Conservation (phyloP, 2,329 filamentous ascomycete species). For the Cladophialophora psammophila region DNA sequence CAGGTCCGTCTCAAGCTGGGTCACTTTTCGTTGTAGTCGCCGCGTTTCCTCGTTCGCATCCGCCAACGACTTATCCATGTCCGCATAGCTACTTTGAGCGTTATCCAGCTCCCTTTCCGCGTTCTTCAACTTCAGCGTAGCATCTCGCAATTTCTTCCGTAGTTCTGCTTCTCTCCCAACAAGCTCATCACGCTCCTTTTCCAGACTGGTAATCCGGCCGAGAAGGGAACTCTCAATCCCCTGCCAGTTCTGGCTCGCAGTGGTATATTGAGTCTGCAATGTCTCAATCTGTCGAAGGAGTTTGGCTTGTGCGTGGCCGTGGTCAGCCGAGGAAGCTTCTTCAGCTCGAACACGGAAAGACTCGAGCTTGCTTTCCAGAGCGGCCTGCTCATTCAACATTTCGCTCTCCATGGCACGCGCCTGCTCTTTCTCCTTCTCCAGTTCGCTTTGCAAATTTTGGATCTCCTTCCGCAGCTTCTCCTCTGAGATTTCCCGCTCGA, state of each 20-base stretch:
- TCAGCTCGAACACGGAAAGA: constrained; percentile 83
- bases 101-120: constrained; percentile 84
- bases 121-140: constrained; percentile 71
- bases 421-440: constrained; percentile 75
- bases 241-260: constrained; percentile 97
- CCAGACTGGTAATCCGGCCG: constrained; percentile 76
- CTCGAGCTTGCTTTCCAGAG: constrained; percentile 89
- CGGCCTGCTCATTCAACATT: constrained; percentile 75
- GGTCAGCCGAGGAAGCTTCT: constrained; percentile 82
- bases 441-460: constrained; percentile 75
- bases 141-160: constrained; percentile 86
- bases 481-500: constrained; percentile 77
- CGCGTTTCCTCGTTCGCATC: constrained; percentile 68
- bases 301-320: constrained; percentile 86
- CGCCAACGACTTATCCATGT: constrained; percentile 65
- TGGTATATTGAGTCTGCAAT: constrained; percentile 90
- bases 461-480: constrained; percentile 75
- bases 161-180: constrained; percentile 83
- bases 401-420: constrained; percentile 75
- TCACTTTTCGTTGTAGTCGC: constrained; percentile 51
- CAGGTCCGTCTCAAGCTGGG: constrained; percentile 67
- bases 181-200: constrained; percentile 90
- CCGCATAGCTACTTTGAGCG: constrained; percentile 55
- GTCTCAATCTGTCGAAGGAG: constrained; percentile 93
- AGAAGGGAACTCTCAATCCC: constrained; percentile 88